These are phyloP conservation scores for Metschnikowia gruessii DNA, from an alignment of 805 yeast species.

Conservation along the genomic window DNA sequence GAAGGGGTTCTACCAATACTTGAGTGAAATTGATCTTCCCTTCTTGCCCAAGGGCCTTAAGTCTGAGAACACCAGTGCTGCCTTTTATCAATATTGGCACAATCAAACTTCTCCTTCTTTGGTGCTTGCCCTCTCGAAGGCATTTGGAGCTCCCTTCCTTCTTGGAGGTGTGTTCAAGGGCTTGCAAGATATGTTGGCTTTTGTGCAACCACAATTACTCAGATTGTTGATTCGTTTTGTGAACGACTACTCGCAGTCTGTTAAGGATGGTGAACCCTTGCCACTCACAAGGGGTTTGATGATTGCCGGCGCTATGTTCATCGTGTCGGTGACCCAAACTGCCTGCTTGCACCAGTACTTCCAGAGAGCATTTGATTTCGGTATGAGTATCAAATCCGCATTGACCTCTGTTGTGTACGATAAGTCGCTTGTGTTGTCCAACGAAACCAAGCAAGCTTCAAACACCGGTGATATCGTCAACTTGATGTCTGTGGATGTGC, in stretches of 20 bases:
- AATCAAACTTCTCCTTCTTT: constrained; percentile 54
- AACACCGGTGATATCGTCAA: constrained; percentile 93
- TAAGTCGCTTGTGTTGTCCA: constrained; percentile 65
- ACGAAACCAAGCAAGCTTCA: constrained; percentile 65
- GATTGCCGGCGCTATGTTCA: constrained; percentile 73
- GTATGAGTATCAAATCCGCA: constrained; percentile 72
- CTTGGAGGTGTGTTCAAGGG: constrained; percentile 72
- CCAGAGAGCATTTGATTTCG: constrained; percentile 68
- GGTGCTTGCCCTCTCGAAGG: constrained; percentile 54
- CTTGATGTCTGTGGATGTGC: constrained; percentile 91
- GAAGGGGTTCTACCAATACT: constrained; percentile 63
- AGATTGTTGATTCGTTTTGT: constrained; percentile 37
- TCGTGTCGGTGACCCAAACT: constrained; percentile 74
- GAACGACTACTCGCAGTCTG: constrained; percentile 38
- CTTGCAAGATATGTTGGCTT: constrained; percentile 71
- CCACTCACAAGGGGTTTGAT: constrained; percentile 74
- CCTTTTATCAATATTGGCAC: constrained; percentile 61
- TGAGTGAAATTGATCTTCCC: constrained; percentile 68
- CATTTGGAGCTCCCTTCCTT: constrained; percentile 72
- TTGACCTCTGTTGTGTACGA: constrained; percentile 64
- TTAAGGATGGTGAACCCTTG: constrained; percentile 38
- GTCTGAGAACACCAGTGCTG: constrained; percentile 48
- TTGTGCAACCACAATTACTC: constrained; percentile 21
- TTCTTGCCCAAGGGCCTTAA: constrained; percentile 66
- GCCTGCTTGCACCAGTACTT: constrained; percentile 76